phyloP scores from a whole-genome alignment of 257 asterid genomes.

The Ocimum tenuiflorum region DNA sequence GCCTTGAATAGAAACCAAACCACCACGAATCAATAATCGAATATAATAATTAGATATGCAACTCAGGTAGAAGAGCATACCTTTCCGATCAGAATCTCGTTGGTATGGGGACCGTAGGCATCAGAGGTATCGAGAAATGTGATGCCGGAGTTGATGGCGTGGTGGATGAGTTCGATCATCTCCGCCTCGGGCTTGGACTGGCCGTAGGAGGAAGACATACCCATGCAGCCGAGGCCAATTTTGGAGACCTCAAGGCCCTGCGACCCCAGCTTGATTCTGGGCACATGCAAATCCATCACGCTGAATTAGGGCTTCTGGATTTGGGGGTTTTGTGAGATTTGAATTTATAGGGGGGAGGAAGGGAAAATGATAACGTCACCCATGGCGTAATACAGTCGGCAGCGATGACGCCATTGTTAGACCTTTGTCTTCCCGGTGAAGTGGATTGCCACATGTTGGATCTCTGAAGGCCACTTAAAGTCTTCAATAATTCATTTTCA shows the following conservation, averaged over 20 bases:
- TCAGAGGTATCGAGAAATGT: conserved; percentile 35
- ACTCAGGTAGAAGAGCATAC: background rate
- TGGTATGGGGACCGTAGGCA: conserved; percentile 29
- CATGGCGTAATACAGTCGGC: background rate
- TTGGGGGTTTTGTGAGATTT: background rate
- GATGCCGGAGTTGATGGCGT: conserved; percentile 27
- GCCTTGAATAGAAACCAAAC: conserved; percentile 22
- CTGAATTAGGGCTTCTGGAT: background rate
- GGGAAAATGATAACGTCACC: no score
- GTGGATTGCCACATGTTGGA: background rate
- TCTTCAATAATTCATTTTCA: no score
- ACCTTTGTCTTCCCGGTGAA: no score
- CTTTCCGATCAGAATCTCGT: conserved; percentile 28
- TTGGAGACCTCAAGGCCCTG: conserved; percentile 29
- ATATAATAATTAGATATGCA: background rate
- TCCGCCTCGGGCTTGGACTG: conserved; percentile 27
- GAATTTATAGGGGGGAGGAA: background rate
- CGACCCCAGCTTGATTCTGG: conserved; percentile 26
- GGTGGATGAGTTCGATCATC: conserved; percentile 27
- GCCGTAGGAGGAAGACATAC: conserved; percentile 21
- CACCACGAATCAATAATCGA: background rate
- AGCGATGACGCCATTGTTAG: background rate
- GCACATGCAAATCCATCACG: conserved; percentile 15
- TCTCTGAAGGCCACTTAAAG: no score
- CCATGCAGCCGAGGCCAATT: conserved; percentile 29